Evolutionary conservation across 352 stramenopile genomes (phyloP).

Genomic region (Globisporangium splendens): DNA sequence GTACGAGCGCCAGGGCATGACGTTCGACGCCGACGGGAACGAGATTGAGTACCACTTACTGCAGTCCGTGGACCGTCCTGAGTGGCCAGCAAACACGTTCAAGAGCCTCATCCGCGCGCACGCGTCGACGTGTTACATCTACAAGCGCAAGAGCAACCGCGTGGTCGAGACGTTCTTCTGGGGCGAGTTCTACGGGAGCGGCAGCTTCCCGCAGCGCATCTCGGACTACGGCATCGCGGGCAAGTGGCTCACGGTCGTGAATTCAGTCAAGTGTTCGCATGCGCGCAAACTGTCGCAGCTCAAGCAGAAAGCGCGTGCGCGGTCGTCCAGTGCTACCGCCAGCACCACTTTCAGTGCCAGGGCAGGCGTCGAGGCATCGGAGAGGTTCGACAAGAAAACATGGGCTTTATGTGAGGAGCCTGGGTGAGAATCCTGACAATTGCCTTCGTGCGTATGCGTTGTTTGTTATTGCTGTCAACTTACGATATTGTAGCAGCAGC

Average conservation of each 20-base stretch:
- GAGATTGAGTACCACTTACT: slow-evolving; percentile 38
- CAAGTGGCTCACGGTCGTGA: slow-evolving; percentile 28
- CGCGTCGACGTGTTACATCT: slow-evolving; percentile 32
- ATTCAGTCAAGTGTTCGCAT: slow-evolving; percentile 7
- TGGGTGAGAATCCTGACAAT: too few relatives aligned
- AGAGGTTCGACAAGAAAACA: not conserved
- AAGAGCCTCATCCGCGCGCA: slow-evolving; percentile 25
- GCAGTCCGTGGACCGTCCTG: slow-evolving; percentile 34
- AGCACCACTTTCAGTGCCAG: slow-evolving; percentile 22
- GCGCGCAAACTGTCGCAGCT: not conserved
- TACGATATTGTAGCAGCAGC: too few relatives aligned
- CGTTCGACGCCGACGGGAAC: slow-evolving; percentile 23
- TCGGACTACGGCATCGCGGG: slow-evolving; percentile 31
- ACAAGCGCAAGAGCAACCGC: slow-evolving; percentile 4
- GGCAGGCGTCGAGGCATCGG: too few relatives aligned
- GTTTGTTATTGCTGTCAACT: slow-evolving; percentile 11
- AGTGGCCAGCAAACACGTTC: slow-evolving; percentile 20
- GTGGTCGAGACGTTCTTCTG: slow-evolving; percentile 35
- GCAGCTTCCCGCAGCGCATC: slow-evolving; percentile 24
- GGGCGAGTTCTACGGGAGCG: slow-evolving; percentile 26
- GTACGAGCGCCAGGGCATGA: slow-evolving; percentile 43
- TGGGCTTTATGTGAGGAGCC: not conserved
- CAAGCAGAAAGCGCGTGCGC: too few relatives aligned
- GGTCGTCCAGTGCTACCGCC: slow-evolving; percentile 1
- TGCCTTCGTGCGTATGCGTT: slow-evolving; percentile 2